Evolutionary conservation across 1,139 yeast genomes (phyloP).

Genomic region (Yarrowia galli): DNA sequence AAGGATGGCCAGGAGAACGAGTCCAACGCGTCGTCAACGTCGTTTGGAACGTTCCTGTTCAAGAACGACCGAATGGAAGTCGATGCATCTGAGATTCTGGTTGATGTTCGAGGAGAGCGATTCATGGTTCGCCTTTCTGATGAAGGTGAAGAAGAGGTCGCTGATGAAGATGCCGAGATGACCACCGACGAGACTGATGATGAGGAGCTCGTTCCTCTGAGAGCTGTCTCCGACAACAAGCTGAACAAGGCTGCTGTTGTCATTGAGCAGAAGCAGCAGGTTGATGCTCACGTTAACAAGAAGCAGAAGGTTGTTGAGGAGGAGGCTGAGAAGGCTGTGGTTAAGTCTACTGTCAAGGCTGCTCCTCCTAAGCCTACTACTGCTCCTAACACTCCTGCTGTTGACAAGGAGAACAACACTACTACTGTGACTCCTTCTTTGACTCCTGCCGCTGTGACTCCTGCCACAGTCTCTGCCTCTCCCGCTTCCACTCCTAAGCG

Average conservation of each 20-base stretch:
- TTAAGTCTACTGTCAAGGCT: neutral
- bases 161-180: slow-evolving; percentile 28
- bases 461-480: neutral
- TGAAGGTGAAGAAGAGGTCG: slow-evolving; percentile 14
- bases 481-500: neutral
- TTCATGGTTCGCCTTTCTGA: slow-evolving; percentile 22
- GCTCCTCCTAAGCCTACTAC: too few species aligned
- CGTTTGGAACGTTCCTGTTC: slow-evolving; percentile 33
- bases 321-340: neutral
- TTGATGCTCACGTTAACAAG: slow-evolving; percentile 2
- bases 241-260: neutral
- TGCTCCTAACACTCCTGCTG: neutral
- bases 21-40: neutral
- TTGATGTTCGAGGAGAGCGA: slow-evolving; percentile 33
- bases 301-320: neutral
- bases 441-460: neutral
- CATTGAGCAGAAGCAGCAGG: neutral
- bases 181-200: slow-evolving; percentile 36
- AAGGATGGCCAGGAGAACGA: slow-evolving; percentile 27
- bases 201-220: slow-evolving; percentile 21
- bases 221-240: neutral
- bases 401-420: slow-evolving; percentile 18
- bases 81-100: slow-evolving; percentile 22
- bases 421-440: neutral
- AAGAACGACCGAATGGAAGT: slow-evolving; percentile 34